These are phyloP conservation scores for Pichia heedii DNA, from an alignment of 805 yeast genomes.

Conservation along the genomic window DNA sequence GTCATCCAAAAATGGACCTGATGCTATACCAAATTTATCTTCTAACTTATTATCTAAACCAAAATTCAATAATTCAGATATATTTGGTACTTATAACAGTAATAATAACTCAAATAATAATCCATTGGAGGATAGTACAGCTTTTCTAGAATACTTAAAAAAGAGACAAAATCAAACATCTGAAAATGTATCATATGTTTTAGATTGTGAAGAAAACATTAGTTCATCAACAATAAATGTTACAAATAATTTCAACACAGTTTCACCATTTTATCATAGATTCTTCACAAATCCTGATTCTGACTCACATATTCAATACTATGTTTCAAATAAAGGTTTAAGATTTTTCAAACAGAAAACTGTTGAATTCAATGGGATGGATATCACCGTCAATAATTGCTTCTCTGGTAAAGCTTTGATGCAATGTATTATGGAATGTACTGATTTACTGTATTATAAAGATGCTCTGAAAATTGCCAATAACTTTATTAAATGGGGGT, in stretches of 20 bases:
- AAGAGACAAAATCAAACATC: slow-evolving; percentile 13
- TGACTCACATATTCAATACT: slow-evolving; percentile 73
- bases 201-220: not conserved
- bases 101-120: not conserved
- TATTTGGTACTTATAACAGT: not conserved
- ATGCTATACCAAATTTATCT: slow-evolving; percentile 30
- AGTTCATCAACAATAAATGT: not conserved
- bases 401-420: slow-evolving; percentile 68
- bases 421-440: slow-evolving; percentile 90
- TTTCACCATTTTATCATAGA: slow-evolving; percentile 63
- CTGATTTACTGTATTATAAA: slow-evolving; percentile 48
- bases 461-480: slow-evolving; percentile 49
- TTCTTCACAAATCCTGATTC: slow-evolving; percentile 87
- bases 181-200: not conserved
- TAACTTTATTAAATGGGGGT: slow-evolving; percentile 36
- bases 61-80: not conserved
- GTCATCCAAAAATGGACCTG: slow-evolving; percentile 48
- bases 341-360: slow-evolving; percentile 41
- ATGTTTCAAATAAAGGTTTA: slow-evolving; percentile 56
- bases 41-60: slow-evolving; percentile 5
- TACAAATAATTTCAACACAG: not conserved
- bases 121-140: slow-evolving; percentile 9
- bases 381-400: slow-evolving; percentile 35
- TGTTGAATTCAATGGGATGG: slow-evolving; percentile 9
- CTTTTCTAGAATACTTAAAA: slow-evolving; percentile 17